A percentile compares a stretch with the other conserved stretches of the same genome.
These are phyloP conservation scores for Colletotrichum sp. DNA, from an alignment of 2,329 filamentous ascomycete genomes.

Conservation along the genomic window DNA sequence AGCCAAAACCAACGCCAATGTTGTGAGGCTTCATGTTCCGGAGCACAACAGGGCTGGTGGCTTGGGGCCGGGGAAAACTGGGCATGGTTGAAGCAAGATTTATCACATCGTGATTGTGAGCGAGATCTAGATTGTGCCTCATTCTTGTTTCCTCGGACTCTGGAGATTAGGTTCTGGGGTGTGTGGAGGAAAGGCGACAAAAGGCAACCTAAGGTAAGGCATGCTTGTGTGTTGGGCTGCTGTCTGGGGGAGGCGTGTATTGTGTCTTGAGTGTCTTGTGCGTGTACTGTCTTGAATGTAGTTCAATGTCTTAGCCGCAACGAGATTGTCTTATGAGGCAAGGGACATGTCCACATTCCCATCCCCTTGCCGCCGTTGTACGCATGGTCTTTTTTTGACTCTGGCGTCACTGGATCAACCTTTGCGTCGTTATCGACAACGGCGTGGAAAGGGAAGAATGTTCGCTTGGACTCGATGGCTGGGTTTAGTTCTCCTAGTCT, in stretches of 20 bases:
- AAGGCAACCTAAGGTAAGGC: not conserved
- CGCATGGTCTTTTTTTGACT: not conserved
- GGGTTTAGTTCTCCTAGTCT: not conserved
- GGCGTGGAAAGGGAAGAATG: not conserved
- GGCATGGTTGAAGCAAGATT: constrained; percentile 3
- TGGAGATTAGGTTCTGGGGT: not conserved
- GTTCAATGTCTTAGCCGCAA: not conserved
- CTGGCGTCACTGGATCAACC: not conserved
- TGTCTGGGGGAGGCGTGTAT: not conserved
- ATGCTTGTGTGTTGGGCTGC: not conserved
- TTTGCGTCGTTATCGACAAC: not conserved
- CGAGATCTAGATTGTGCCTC: constrained; percentile 7
- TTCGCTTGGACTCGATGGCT: not conserved
- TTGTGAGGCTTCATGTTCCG: not conserved
- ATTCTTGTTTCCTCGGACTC: not conserved
- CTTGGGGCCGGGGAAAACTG: not conserved
- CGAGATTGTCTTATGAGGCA: constrained; percentile 2
- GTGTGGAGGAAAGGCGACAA: not conserved
- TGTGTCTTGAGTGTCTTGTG: not conserved
- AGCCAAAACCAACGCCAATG: not conserved
- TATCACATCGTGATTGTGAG: constrained; percentile 15
- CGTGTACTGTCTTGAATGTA: not conserved
- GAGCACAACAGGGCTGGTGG: not conserved
- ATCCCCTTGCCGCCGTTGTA: not conserved
- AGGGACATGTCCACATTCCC: not conserved